Evolutionary conservation across 768 basidiomycete genomes (phyloP).

Genomic region (Pholiota molesta): DNA sequence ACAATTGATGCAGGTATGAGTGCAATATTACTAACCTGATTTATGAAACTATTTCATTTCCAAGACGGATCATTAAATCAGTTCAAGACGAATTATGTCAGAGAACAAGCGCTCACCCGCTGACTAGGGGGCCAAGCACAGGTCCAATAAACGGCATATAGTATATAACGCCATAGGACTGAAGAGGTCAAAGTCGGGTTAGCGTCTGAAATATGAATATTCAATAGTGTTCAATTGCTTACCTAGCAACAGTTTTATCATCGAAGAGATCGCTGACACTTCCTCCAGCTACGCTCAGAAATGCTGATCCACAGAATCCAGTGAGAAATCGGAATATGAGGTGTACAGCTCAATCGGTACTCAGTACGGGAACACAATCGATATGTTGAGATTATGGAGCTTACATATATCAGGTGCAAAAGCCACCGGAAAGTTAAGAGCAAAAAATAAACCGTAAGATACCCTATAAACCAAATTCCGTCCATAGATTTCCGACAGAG

Average conservation of each 20-base stretch:
- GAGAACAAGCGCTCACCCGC: conserved; percentile 45
- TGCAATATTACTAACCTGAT: conserved; percentile 46
- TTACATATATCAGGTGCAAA: conserved; percentile 69
- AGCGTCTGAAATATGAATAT: background rate
- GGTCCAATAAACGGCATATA: conserved; percentile 53
- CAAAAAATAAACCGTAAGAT: conserved; percentile 63
- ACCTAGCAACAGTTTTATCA: conserved; percentile 63
- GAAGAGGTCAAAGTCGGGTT: background rate
- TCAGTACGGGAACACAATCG: background rate
- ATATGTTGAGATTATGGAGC: conserved; percentile 19
- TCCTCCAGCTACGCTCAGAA: conserved; percentile 60
- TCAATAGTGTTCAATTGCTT: conserved; percentile 24
- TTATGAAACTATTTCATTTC: conserved; percentile 54
- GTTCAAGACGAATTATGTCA: background rate
- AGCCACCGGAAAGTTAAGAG: conserved; percentile 71
- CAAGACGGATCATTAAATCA: background rate
- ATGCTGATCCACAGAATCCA: conserved; percentile 58
- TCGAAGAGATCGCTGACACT: conserved; percentile 60
- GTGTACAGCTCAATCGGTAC: conserved; percentile 46
- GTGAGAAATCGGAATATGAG: conserved; percentile 60
- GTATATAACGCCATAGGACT: conserved; percentile 61
- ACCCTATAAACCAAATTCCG: conserved; percentile 63
- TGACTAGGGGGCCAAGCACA: conserved; percentile 57
- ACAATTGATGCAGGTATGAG: background rate
- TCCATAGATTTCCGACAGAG: conserved; percentile 62